These are phyloP conservation scores for Pythium phragmiticola DNA, from an alignment of 352 stramenopile genomes.

Conservation along the genomic window DNA sequence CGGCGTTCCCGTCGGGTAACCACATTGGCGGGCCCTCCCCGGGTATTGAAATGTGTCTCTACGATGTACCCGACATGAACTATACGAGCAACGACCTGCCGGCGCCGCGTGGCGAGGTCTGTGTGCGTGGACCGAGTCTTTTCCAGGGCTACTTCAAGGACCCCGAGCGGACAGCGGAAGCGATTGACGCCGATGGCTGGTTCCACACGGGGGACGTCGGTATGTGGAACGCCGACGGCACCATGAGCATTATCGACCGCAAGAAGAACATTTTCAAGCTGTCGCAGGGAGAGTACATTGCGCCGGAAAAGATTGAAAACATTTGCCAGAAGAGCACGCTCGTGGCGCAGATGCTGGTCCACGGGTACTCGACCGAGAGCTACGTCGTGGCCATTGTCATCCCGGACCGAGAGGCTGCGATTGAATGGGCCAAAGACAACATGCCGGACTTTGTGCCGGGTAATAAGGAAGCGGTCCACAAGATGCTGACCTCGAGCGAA, in stretches of 20 bases:
- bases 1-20: constrained; percentile 44
- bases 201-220: constrained; percentile 98
- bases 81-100: constrained; percentile 75
- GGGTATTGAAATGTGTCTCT: constrained; percentile 90
- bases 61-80: constrained; percentile 96
- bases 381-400: constrained; percentile 93
- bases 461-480: constrained; percentile 61
- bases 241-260: constrained; percentile 87
- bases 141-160: constrained; percentile 96
- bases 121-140: constrained; percentile 82
- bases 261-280: constrained; percentile 96
- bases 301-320: constrained; percentile 96
- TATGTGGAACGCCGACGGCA: constrained; percentile 91
- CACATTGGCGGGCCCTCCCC: constrained; percentile 90
- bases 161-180: constrained; percentile 86
- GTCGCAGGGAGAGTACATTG: constrained; percentile 94
- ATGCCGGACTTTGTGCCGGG: constrained; percentile 21
- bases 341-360: constrained; percentile 92
- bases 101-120: constrained; percentile 74
- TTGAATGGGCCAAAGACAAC: constrained; percentile 66
- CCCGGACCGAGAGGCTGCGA: constrained; percentile 88
- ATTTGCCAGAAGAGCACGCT: constrained; percentile 89
- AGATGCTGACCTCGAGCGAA: not conserved
- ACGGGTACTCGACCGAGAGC: constrained; percentile 94
- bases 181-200: constrained; percentile 91